These are phyloP conservation scores for Arthrinium puccinioides DNA, from an alignment of 2,329 filamentous ascomycete species.

Conservation along the genomic window DNA sequence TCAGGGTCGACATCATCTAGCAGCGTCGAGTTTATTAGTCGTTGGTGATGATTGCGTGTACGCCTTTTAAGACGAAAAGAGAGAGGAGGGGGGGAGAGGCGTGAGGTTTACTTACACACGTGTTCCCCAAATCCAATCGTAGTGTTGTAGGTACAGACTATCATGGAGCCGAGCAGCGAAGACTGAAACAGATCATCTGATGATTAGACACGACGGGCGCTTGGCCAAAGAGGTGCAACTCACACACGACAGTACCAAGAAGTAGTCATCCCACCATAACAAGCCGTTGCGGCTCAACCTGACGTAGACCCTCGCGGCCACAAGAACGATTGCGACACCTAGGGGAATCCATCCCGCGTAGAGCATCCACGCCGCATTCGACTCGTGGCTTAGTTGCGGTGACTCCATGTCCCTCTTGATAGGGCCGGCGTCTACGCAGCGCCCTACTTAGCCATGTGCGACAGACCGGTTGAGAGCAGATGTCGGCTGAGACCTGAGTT, in stretches of 20 bases:
- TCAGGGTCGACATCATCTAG: slow-evolving; percentile 6
- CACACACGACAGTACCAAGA: slow-evolving; percentile 18
- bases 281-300: background rate
- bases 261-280: slow-evolving; percentile 21
- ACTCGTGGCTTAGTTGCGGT: background rate
- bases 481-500: too few species aligned
- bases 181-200: background rate
- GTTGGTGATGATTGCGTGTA: too few species aligned
- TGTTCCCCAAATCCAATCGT: slow-evolving; percentile 5
- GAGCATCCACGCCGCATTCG: background rate
- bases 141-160: background rate
- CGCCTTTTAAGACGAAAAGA: too few species aligned
- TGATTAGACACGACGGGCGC: background rate
- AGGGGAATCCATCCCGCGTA: background rate
- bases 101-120: too few species aligned
- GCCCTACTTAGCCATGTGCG: too few species aligned
- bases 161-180: background rate
- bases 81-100: too few species aligned
- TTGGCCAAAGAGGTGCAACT: background rate
- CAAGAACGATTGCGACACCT: background rate
- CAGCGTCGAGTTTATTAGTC: too few species aligned
- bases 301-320: background rate
- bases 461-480: too few species aligned
- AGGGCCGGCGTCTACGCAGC: too few species aligned
- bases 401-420: background rate